These are phyloP conservation scores for Ensete ventricosum DNA, from an alignment of 176 grass and related monocot species.

Conservation along the genomic window DNA sequence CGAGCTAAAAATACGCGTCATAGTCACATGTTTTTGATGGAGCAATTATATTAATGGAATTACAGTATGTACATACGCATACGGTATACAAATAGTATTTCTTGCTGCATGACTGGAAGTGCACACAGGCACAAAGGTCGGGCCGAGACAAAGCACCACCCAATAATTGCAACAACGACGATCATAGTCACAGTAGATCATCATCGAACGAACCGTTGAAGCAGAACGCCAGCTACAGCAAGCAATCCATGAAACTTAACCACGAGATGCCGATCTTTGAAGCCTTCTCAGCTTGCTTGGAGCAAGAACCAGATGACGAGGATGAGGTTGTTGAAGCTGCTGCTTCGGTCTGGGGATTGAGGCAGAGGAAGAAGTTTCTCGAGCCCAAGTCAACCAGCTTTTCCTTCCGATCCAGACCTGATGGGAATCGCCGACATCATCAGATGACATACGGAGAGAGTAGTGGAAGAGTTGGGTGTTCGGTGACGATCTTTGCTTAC, in stretches of 20 bases:
- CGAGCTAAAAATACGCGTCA: no score
- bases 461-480: background rate
- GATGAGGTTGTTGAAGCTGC: slow-evolving; percentile 27
- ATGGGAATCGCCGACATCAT: background rate
- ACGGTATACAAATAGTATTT: no score
- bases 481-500: slow-evolving; percentile 30
- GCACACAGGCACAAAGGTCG: no score
- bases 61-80: no score
- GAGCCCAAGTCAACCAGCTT: slow-evolving; percentile 66
- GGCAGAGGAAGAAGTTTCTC: slow-evolving; percentile 92
- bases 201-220: background rate
- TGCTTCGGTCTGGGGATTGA: slow-evolving; percentile 18
- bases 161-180: no score
- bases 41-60: no score
- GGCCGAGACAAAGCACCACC: no score
- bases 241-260: slow-evolving; percentile 46
- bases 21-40: no score
- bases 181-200: no score
- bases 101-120: no score
- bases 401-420: slow-evolving; percentile 60
- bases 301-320: slow-evolving; percentile 1
- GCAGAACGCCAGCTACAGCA: background rate
- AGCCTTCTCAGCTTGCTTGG: slow-evolving; percentile 19
- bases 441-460: background rate
- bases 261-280: slow-evolving; percentile 10